Conservation (phyloP, 139 green algal species). For the Microglena sp. region DNA sequence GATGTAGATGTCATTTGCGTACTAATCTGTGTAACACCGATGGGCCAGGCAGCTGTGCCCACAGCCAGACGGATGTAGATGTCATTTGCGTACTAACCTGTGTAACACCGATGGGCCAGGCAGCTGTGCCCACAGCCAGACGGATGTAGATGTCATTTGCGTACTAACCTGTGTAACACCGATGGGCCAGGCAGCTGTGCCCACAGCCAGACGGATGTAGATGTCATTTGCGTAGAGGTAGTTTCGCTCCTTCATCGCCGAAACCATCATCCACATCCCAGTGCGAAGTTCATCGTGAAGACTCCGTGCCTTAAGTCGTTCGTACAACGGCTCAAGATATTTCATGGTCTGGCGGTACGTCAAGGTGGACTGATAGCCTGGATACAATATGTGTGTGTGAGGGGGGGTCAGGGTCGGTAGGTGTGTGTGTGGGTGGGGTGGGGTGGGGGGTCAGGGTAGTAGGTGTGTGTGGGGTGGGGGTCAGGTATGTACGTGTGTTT, state of each 20-base stretch:
- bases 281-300: constrained; percentile 60
- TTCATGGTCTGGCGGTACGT: constrained; percentile 68
- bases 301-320: constrained; percentile 47
- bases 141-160: not conserved
- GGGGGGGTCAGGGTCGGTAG: no score
- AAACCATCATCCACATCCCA: constrained; percentile 53
- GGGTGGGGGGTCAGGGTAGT: no score
- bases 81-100: constrained; percentile 83
- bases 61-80: constrained; percentile 92
- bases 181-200: constrained; percentile 95
- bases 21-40: constrained; percentile 66
- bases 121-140: constrained; percentile 56
- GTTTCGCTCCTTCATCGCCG: constrained; percentile 71
- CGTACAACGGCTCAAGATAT: constrained; percentile 81
- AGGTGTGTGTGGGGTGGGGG: not conserved
- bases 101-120: constrained; percentile 77
- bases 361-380: constrained; percentile 51
- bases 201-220: constrained; percentile 91
- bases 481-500: not conserved
- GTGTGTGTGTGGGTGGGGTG: not conserved
- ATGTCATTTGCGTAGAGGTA: constrained; percentile 92
- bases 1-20: constrained; percentile 93
- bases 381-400: not conserved
- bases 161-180: constrained; percentile 55
- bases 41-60: constrained; percentile 94